A percentile compares a stretch with the other conserved stretches of the same genome.
Evolutionary conservation across 2,329 filamentous ascomycete species (phyloP).

Genomic region (Cercospora sp.): DNA sequence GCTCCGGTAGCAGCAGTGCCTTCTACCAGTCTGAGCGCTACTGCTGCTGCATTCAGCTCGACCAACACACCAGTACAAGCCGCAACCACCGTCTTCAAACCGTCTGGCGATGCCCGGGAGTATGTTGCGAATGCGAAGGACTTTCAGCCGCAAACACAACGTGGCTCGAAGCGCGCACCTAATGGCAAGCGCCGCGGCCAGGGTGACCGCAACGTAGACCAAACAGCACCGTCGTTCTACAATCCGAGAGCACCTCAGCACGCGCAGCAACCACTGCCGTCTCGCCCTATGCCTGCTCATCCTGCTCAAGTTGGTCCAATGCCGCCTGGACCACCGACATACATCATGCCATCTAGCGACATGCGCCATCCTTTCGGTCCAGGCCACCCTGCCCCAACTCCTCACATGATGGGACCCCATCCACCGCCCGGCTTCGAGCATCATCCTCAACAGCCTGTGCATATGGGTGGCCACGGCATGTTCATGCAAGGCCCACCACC

Average conservation of each 20-base stretch:
- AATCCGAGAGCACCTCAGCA: neutral
- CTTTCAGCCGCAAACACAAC: neutral
- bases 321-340: conserved; percentile 9
- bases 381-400: neutral
- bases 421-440: conserved; percentile 7
- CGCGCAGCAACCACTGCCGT: neutral
- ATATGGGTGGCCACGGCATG: neutral
- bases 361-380: neutral
- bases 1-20: neutral
- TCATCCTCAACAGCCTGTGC: neutral
- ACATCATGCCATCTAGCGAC: neutral
- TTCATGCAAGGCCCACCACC: conserved; percentile 8
- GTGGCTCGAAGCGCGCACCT: conserved; percentile 13
- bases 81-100: neutral
- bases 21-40: neutral
- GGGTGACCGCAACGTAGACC: conserved; percentile 1
- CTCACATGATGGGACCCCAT: neutral
- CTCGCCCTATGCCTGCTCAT: neutral
- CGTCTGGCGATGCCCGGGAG: conserved; percentile 2
- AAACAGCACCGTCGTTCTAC: conserved; percentile 2
- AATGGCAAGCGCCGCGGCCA: conserved; percentile 14
- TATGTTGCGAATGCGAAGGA: neutral
- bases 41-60: conserved; percentile 9
- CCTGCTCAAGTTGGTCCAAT: neutral
- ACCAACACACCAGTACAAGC: conserved; percentile 9